Percentiles rank a stretch among this genome's conserved stretches.
Conservation (phyloP, 768 basidiomycete genomes). For the Chalciporus piperatus region DNA sequence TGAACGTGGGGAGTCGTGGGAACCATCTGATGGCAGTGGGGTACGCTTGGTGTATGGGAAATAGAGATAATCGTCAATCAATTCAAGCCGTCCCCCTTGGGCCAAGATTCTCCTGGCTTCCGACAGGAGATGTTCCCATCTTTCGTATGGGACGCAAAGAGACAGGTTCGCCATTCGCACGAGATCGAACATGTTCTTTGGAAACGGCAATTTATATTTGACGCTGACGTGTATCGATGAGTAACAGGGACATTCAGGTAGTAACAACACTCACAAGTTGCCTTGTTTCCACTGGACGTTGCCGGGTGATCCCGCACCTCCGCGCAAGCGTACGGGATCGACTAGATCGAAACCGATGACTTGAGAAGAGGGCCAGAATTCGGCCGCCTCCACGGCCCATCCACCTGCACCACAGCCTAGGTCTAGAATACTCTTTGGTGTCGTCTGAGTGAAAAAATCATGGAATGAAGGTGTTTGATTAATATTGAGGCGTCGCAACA, state of each 20-base stretch:
- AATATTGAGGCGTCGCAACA: slow-evolving; percentile 55
- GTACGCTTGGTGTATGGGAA: slow-evolving; percentile 53
- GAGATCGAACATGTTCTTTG: slow-evolving; percentile 61
- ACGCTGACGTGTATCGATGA: slow-evolving; percentile 38
- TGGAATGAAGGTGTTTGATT: slow-evolving; percentile 61
- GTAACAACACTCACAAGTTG: slow-evolving; percentile 57
- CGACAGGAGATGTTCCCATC: slow-evolving; percentile 57
- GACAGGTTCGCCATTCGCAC: slow-evolving; percentile 71
- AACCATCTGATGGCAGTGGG: slow-evolving; percentile 14
- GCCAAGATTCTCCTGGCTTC: slow-evolving; percentile 64
- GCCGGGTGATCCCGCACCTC: slow-evolving; percentile 36
- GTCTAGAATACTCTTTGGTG: slow-evolving; percentile 60
- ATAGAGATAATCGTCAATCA: slow-evolving; percentile 69
- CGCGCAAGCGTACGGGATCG: slow-evolving; percentile 28
- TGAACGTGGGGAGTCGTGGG: background rate
- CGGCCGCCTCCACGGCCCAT: slow-evolving; percentile 65
- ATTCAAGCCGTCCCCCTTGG: slow-evolving; percentile 61
- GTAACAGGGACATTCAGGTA: background rate
- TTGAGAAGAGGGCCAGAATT: slow-evolving; percentile 54
- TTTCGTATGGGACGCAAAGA: slow-evolving; percentile 55
- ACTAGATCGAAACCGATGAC: slow-evolving; percentile 70
- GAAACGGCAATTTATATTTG: slow-evolving; percentile 58
- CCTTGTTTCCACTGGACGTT: slow-evolving; percentile 53
- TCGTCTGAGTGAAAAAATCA: slow-evolving; percentile 40
- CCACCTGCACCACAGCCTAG: slow-evolving; percentile 72